These are phyloP conservation scores for Biscutella auriculata DNA, from an alignment of 441 rosid species.

Conservation along the genomic window DNA sequence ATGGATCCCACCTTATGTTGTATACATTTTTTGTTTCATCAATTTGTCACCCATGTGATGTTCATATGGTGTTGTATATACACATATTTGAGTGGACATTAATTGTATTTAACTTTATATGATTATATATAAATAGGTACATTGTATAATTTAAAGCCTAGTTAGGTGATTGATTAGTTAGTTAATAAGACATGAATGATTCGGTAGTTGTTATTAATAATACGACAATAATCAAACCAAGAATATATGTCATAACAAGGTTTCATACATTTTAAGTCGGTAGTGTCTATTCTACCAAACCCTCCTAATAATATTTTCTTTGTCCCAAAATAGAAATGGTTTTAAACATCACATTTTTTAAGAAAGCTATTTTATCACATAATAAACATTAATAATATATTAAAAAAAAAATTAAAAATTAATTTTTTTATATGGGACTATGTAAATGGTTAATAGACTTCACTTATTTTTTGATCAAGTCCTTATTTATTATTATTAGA, in stretches of 20 bases:
- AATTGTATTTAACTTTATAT: neutral
- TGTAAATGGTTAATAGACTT: too few species aligned
- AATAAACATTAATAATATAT: too few species aligned
- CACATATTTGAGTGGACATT: conserved; percentile 1
- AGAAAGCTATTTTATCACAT: too few species aligned
- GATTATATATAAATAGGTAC: conserved; percentile 1
- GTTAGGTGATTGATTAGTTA: conserved; percentile 4
- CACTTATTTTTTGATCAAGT: too few species aligned
- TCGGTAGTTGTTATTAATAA: neutral
- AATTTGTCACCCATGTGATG: conserved; percentile 25
- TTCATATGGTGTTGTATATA: neutral
- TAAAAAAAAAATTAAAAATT: too few species aligned
- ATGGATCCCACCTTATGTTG: conserved; percentile 2
- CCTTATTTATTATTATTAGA: too few species aligned
- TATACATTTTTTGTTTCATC: conserved; percentile 4
- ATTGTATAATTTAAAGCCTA: neutral
- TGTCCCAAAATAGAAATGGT: too few species aligned
- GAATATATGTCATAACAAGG: neutral
- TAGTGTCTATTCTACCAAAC: neutral
- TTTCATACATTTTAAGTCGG: neutral
- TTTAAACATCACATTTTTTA: too few species aligned
- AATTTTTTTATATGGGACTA: too few species aligned
- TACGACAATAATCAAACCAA: neutral
- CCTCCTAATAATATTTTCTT: too few species aligned
- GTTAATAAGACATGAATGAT: conserved; percentile 10